Conservation (phyloP, 805 yeast genomes). For the Yarrowia sp. region DNA sequence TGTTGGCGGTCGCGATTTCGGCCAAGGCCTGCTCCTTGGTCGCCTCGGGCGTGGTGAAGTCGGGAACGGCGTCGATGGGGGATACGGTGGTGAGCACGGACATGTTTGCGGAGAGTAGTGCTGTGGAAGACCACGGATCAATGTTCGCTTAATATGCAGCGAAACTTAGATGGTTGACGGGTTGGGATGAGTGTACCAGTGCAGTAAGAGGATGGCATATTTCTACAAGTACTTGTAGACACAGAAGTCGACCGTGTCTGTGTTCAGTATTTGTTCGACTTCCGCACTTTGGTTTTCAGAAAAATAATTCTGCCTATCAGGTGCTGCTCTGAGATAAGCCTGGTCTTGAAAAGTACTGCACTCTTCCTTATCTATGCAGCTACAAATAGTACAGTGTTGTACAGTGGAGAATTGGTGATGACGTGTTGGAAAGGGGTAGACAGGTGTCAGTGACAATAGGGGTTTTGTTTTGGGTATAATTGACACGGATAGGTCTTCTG, state of each 20-base stretch:
- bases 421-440: too few species aligned
- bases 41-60: constrained; percentile 35
- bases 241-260: too few species aligned
- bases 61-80: constrained; percentile 36
- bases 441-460: too few species aligned
- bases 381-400: constrained; percentile 6
- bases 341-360: too few species aligned
- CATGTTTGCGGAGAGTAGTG: not conserved
- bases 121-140: not conserved
- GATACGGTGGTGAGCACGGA: constrained; percentile 36
- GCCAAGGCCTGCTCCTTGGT: constrained; percentile 31
- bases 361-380: constrained; percentile 14
- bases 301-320: not conserved
- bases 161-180: constrained; percentile 3
- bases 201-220: too few species aligned
- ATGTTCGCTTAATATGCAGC: constrained; percentile 13
- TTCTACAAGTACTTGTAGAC: too few species aligned
- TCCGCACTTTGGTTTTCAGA: too few species aligned
- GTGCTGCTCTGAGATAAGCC: not conserved
- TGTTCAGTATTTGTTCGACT: too few species aligned
- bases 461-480: too few species aligned
- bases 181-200: too few species aligned
- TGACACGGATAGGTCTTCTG: too few species aligned
- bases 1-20: constrained; percentile 31
- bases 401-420: not conserved